Conservation (phyloP, 1,139 yeast genomes). For the Yamadazyma conglobata region DNA sequence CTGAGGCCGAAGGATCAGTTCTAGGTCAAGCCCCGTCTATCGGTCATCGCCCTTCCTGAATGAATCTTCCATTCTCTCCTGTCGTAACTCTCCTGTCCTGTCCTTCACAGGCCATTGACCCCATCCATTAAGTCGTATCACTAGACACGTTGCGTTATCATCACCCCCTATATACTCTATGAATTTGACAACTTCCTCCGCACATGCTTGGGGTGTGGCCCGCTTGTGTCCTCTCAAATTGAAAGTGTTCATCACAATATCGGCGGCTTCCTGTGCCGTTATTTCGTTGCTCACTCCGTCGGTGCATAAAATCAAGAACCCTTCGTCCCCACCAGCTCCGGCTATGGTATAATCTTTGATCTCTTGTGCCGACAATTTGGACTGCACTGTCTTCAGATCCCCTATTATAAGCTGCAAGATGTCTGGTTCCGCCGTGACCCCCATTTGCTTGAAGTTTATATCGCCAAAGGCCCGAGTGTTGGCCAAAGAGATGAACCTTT, state of each 20-base stretch:
- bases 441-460: constrained; percentile 69
- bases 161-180: constrained; percentile 88
- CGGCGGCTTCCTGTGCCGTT: constrained; percentile 89
- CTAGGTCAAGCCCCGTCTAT: constrained; percentile 7
- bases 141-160: constrained; percentile 90
- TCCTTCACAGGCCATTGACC: constrained; percentile 85
- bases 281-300: constrained; percentile 85
- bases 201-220: constrained; percentile 84
- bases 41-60: constrained; percentile 27
- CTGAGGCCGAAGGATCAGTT: background rate
- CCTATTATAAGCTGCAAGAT: constrained; percentile 65
- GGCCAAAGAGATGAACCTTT: constrained; percentile 77
- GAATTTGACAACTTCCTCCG: constrained; percentile 79
- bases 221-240: constrained; percentile 60
- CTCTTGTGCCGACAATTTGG: constrained; percentile 36
- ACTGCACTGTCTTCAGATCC: constrained; percentile 33
- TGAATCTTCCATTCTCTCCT: constrained; percentile 58
- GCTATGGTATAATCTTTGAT: constrained; percentile 41
- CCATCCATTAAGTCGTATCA: constrained; percentile 84
- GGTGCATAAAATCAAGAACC: constrained; percentile 70
- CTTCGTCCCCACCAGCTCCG: constrained; percentile 73
- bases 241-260: constrained; percentile 70
- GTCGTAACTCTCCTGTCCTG: constrained; percentile 78
- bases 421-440: constrained; percentile 92
- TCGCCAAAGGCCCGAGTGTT: constrained; percentile 96